Evolutionary conservation across 352 stramenopile genomes (phyloP).

Genomic region (Phytophthora citricola): DNA sequence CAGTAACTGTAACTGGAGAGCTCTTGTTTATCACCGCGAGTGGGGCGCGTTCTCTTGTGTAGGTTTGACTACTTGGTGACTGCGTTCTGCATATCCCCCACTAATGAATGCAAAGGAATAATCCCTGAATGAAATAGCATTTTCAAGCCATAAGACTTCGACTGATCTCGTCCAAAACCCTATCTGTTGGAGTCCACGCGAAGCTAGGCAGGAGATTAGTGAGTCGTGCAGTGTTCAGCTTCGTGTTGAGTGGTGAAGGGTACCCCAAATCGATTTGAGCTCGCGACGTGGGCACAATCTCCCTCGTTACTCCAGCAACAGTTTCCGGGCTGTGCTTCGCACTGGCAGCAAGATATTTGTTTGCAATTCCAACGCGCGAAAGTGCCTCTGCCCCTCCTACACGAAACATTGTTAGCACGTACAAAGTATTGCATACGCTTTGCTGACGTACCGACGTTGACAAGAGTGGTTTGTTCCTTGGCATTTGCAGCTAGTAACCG

Average conservation of each 20-base stretch:
- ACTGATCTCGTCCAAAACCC: slow-evolving; percentile 38
- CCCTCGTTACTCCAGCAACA: slow-evolving; percentile 5
- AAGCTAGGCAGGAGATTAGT: slow-evolving; percentile 32
- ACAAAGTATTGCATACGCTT: not conserved
- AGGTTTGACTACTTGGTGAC: slow-evolving; percentile 19
- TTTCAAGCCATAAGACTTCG: slow-evolving; percentile 26
- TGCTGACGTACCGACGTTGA: slow-evolving; percentile 60
- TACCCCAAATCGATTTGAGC: slow-evolving; percentile 54
- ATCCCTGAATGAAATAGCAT: slow-evolving; percentile 28
- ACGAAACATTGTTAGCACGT: not conserved
- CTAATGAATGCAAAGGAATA: slow-evolving; percentile 12
- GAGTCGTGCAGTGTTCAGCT: slow-evolving; percentile 43
- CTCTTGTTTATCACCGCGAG: slow-evolving; percentile 11
- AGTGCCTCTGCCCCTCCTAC: slow-evolving; percentile 55
- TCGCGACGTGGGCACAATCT: slow-evolving; percentile 37
- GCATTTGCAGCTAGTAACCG: slow-evolving; percentile 21
- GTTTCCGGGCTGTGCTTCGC: slow-evolving; percentile 4
- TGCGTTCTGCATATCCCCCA: slow-evolving; percentile 19
- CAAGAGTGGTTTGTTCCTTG: slow-evolving; percentile 9
- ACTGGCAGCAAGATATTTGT: slow-evolving; percentile 38
- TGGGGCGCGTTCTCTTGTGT: slow-evolving; percentile 19
- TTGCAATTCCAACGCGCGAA: slow-evolving; percentile 54
- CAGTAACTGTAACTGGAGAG: slow-evolving; percentile 48
- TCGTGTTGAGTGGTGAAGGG: slow-evolving; percentile 51
- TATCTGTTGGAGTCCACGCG: slow-evolving; percentile 22